phyloP scores from a whole-genome alignment of 2,329 filamentous ascomycete genomes.

The Fusarium luffae region DNA sequence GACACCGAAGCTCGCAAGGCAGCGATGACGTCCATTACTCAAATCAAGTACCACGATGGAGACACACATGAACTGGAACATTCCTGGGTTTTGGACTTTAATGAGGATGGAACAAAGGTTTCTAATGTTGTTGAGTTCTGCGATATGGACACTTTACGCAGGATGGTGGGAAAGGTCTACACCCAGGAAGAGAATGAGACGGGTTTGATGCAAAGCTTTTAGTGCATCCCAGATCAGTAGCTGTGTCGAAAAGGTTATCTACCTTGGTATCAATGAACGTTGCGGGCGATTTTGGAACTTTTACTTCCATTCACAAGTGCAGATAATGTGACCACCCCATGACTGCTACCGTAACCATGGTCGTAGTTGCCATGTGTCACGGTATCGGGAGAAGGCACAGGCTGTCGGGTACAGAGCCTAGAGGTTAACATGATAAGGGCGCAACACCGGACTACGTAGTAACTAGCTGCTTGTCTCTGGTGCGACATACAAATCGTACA shows the following conservation, averaged over 20 bases:
- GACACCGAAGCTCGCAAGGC: slow-evolving; percentile 17
- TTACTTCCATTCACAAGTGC: not conserved
- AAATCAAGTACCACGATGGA: slow-evolving; percentile 10
- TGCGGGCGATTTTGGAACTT: accelerated
- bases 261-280: too few relatives aligned
- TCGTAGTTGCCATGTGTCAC: not conserved
- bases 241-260: accelerated
- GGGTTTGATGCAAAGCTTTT: not conserved
- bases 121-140: slow-evolving; percentile 30
- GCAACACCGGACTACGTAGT: not conserved
- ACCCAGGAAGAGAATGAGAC: not conserved
- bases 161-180: slow-evolving; percentile 1
- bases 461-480: not conserved
- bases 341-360: too few relatives aligned
- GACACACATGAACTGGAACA: slow-evolving; percentile 14
- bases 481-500: not conserved
- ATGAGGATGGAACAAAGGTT: slow-evolving; percentile 21
- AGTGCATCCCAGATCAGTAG: not conserved
- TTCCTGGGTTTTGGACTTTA: slow-evolving; percentile 21
- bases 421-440: not conserved
- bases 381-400: accelerated
- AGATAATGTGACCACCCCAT: not conserved
- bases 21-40: not conserved
- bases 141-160: slow-evolving; percentile 14
- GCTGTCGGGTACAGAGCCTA: accelerated